Evolutionary conservation across 2,329 filamentous ascomycete genomes (phyloP), one percentile per base, ranked within the genome.

Genomic region (Curvularia lunata): DNA sequence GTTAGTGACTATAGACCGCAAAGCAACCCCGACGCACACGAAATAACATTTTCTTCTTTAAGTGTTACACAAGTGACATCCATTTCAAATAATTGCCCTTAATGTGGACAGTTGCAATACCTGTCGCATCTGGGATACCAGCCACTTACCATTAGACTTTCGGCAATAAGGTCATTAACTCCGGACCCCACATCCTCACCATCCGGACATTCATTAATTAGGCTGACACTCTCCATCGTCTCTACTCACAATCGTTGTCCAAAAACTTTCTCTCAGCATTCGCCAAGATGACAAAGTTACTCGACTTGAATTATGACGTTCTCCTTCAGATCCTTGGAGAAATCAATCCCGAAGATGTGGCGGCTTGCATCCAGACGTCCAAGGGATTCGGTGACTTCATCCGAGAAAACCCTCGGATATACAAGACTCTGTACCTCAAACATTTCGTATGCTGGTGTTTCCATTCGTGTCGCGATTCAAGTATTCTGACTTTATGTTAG

Each of bases 341-440:
- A 37, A 54, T 75, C 21, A 60, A 75, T 4, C 68, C 74, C 3
- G 63, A 63, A 23, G 74, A 76, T 51, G 56, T 76, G 13, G 73
- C 67, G 4, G 56, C 68, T 30, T 74, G 72, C 57, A 68, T 72
- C 5, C 63, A 63, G 40, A 70, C 73, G 3, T 75, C 68, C 1
- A 62, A 54, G 42, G 68, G 58, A 3, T 76, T 92, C 46, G 75
- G 84, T 57, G 73, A 77, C 32, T 85, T 86, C 61, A 79, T 90
- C 51, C 80, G 77, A 48, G 80, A 79, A 42, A 90, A 92, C 70
- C 72, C 75, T 16, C 77, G 84, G 8, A 77, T 92, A 12, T 88
- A 82, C 73, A 87, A 84, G 58, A 81, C 84, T 21, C 77, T 90
- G 6, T 92, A 91, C 71, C 74, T 88, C 4, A 78, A 78, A 16